Percentiles rank a stretch among this genome's conserved stretches.
phyloP scores from a whole-genome alignment of 2,329 filamentous ascomycete species.

The Albophoma yamanashiensis region DNA sequence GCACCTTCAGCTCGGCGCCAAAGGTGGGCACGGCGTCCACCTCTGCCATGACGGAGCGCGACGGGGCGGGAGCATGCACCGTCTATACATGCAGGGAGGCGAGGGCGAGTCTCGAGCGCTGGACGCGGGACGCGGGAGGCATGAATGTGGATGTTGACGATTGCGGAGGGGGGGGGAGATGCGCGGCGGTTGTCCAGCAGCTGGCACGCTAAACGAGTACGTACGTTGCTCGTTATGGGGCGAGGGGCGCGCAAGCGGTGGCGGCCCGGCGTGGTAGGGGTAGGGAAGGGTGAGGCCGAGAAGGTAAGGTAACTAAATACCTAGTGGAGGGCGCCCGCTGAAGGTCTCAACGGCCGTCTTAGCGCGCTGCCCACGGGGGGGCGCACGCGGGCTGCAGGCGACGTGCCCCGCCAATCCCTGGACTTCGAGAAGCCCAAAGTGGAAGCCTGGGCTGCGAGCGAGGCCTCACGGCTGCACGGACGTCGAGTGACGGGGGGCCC shows the following conservation, averaged over 20 bases:
- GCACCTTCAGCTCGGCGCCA: conserved; percentile 86
- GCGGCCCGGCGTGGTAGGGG: neutral
- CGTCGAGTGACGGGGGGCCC: neutral
- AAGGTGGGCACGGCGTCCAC: conserved; percentile 78
- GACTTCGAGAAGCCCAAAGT: neutral
- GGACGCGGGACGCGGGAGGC: neutral
- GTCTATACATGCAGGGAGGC: neutral
- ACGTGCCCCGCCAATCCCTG: neutral
- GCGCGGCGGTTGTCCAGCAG: neutral
- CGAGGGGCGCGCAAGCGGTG: neutral
- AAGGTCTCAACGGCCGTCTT: neutral
- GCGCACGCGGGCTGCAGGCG: neutral
- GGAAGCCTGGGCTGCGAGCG: neutral
- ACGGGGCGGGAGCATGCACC: conserved; percentile 7
- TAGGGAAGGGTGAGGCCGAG: too few relatives aligned
- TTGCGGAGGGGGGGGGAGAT: neutral
- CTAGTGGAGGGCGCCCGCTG: neutral
- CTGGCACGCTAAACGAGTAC: too few relatives aligned
- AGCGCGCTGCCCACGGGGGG: neutral
- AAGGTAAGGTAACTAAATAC: too few relatives aligned
- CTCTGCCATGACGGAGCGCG: conserved; percentile 55
- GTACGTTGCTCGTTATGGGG: neutral
- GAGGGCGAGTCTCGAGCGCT: neutral
- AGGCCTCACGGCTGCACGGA: neutral
- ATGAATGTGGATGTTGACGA: neutral